phyloP scores from a whole-genome alignment of 2,329 filamentous ascomycete genomes.

The Ophiostoma himal-ulmi region DNA sequence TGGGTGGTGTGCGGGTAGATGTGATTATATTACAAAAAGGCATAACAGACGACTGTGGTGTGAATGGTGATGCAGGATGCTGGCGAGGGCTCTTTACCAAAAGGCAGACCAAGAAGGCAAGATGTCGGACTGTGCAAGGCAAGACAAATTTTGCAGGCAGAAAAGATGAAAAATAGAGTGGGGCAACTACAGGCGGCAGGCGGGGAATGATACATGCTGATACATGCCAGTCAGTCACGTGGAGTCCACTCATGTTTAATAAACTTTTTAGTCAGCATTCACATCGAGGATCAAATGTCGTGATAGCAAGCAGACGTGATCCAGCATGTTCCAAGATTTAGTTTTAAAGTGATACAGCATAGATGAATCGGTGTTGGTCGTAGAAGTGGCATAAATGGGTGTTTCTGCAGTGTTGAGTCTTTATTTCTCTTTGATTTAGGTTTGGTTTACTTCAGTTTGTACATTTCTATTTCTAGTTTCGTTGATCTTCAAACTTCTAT shows the following conservation, averaged over 20 bases:
- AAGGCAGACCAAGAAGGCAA: not conserved
- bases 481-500: no score
- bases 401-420: no score
- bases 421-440: no score
- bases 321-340: no score
- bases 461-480: no score
- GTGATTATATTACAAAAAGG: not conserved
- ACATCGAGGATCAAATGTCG: not conserved
- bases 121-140: not conserved
- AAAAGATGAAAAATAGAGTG: slow-evolving; percentile 11
- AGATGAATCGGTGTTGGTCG: no score
- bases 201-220: slow-evolving; percentile 12
- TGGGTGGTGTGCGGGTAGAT: not conserved
- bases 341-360: no score
- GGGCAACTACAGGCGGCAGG: not conserved
- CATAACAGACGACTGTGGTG: not conserved
- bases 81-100: not conserved
- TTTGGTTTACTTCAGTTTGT: no score
- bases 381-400: no score
- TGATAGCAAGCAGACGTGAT: not conserved
- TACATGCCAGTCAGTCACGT: not conserved
- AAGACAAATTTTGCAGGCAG: slow-evolving; percentile 14
- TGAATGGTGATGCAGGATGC: not conserved
- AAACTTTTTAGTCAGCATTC: not conserved
- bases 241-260: not conserved